Base-by-base conservation (phyloP, 192 early-diverging fungal genomes). In the Mortierella claussenii region DNA sequence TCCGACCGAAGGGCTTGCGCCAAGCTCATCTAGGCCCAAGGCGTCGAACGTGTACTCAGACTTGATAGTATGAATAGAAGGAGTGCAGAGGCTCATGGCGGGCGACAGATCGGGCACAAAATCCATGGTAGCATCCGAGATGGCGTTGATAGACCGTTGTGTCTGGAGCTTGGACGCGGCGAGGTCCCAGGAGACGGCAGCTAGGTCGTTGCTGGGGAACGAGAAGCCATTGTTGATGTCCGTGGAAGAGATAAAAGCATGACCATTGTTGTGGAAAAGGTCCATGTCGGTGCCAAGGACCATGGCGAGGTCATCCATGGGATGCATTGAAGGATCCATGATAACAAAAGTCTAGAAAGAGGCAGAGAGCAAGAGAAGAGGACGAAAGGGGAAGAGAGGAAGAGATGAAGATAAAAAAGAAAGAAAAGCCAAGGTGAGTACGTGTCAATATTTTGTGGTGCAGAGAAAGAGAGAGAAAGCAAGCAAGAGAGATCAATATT, bases 41-140 rank as follows among this genome's bases (percentile, higher is more conserved):
- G 23, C 23, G 24, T 76, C 71, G 26, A 67, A 76, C 18, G 42
- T 36, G 40, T 15, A 60, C 6, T 60, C 62, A 17, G 70, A 75
- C 32, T 30, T 23, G 44, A 63, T 6, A 2, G 45, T 13, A 10
- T 53, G 40, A 11, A 36, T 37, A n/a, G 73, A 58, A 47, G 73
- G 73, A 7, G 73, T 76, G 36, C 26, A 60, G 20, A 56, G 18
- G 21, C 50, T 61, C 27, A 45, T 66, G 46, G 71, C 55, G 33
- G 73, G 73, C 7, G 73, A 76, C 45, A 76, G 44, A 12, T 76
- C 73, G n/a, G 73, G 65, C 8, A 50, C 62, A 36, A 49, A 56
- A 23, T 61, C 63, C 71, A 66, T 60, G 5, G 55, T 20, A 13
- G 26, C 7, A 23, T 20, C 33, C 20, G 27, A 15, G 23, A 24